Percentiles rank a stretch among this genome's conserved stretches.
phyloP scores from a whole-genome alignment of 2,329 filamentous ascomycete species.

The Huntiella decipiens region DNA sequence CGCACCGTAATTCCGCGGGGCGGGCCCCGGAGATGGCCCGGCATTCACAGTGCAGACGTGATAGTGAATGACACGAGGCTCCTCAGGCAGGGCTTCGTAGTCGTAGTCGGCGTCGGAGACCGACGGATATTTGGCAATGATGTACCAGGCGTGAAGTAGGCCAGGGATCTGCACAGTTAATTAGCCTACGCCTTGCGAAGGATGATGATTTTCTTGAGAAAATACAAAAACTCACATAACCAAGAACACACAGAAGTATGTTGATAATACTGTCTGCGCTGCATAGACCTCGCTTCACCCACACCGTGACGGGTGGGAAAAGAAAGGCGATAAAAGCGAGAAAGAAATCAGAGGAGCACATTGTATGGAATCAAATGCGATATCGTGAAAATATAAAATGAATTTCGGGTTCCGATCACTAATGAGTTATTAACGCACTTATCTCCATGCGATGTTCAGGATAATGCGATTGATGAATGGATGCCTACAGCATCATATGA shows the following conservation, averaged over 20 bases:
- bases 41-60: constrained; percentile 31
- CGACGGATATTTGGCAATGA: constrained; percentile 81
- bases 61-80: constrained; percentile 13
- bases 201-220: not conserved
- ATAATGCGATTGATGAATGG: not conserved
- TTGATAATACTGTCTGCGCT: constrained; percentile 87
- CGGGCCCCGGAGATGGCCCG: constrained; percentile 14
- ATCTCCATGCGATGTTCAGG: not conserved
- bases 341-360: constrained; percentile 34
- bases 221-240: constrained; percentile 30
- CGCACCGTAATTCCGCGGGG: constrained; percentile 17
- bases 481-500: not conserved
- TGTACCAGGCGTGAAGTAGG: constrained; percentile 92
- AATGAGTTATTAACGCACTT: not conserved
- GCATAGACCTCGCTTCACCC: constrained; percentile 92
- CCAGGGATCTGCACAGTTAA: constrained; percentile 43
- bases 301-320: constrained; percentile 56
- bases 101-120: constrained; percentile 35
- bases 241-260: constrained; percentile 67
- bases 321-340: constrained; percentile 44
- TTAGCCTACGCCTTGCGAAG: not conserved
- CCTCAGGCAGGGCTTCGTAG: constrained; percentile 44
- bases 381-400: not conserved
- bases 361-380: not conserved
- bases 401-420: not conserved